A percentile compares a stretch with the other conserved stretches of the same genome.
Conservation (phyloP, 768 basidiomycete species). For the Rhodotorula graminis region DNA sequence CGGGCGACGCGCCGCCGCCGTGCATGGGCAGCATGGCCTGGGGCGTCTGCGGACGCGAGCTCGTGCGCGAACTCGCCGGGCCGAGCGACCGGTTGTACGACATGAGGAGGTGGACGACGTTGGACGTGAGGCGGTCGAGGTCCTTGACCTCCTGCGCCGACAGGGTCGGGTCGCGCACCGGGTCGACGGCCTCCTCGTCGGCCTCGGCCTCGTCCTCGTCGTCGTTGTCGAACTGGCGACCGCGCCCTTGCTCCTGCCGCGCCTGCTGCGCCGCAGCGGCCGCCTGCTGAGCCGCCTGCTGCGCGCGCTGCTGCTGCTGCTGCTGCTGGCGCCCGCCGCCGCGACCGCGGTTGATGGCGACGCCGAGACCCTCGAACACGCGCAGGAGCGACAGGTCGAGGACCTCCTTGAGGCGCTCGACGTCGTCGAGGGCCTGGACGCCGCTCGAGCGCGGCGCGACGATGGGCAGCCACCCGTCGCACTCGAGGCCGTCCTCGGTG, state of each 20-base stretch:
- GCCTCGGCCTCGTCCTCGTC: conserved; percentile 37
- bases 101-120: conserved; percentile 39
- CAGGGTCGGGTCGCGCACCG: conserved; percentile 27
- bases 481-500: conserved; percentile 68
- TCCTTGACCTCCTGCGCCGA: conserved; percentile 30
- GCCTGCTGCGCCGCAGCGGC: no score
- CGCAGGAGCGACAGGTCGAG: conserved; percentile 81
- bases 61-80: conserved; percentile 7
- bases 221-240: conserved; percentile 32
- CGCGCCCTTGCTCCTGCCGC: conserved; percentile 12
- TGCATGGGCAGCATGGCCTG: no score
- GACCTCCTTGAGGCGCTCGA: conserved; percentile 71
- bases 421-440: conserved; percentile 67
- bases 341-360: conserved; percentile 17
- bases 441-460: conserved; percentile 54
- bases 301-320: conserved; percentile 1
- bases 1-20: not conserved
- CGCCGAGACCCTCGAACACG: conserved; percentile 74
- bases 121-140: conserved; percentile 33
- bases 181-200: conserved; percentile 36
- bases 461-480: conserved; percentile 86
- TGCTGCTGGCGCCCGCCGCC: not conserved
- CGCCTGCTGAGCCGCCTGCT: not conserved
- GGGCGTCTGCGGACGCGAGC: not conserved
- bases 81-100: conserved; percentile 24